A percentile compares a stretch with the other conserved stretches of the same genome.
Evolutionary conservation across 2,329 filamentous ascomycete species (phyloP).

Genomic region (Elsinoe perseae): DNA sequence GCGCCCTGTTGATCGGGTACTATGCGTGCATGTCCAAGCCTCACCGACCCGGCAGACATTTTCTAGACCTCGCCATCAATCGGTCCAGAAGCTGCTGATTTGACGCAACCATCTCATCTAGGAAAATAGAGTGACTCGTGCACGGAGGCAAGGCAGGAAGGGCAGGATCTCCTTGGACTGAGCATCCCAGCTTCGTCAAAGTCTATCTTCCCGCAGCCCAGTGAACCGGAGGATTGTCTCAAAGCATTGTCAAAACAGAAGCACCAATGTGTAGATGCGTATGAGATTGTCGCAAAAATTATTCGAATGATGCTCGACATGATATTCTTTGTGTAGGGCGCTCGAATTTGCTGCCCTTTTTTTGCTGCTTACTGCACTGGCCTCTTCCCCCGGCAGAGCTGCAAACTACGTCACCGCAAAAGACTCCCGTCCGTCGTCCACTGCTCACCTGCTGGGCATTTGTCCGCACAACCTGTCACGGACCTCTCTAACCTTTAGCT

Average conservation of each 20-base stretch:
- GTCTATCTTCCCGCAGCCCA: not conserved
- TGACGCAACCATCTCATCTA: not conserved
- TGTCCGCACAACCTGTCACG: not conserved
- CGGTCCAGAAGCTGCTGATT: not conserved
- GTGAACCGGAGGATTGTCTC: not conserved
- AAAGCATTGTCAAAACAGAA: not conserved
- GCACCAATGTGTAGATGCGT: not conserved
- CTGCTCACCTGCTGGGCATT: not conserved
- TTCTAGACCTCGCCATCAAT: not conserved
- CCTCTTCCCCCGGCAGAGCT: not conserved
- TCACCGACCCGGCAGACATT: not conserved
- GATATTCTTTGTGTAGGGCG: not conserved
- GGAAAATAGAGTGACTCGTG: conserved; percentile 6
- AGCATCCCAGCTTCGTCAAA: not conserved
- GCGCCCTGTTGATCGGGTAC: conserved; percentile 4
- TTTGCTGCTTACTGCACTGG: not conserved
- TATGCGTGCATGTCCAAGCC: not conserved
- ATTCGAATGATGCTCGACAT: not conserved
- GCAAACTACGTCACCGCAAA: not conserved
- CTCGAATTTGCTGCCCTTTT: not conserved
- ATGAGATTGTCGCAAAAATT: not conserved
- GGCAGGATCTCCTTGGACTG: not conserved
- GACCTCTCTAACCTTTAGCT: not conserved
- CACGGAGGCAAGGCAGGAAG: not conserved
- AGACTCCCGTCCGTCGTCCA: not conserved